A percentile compares a stretch with the other conserved stretches of the same genome.
Conservation (phyloP, 768 basidiomycete genomes). For the Cyclocybe aegerita region DNA sequence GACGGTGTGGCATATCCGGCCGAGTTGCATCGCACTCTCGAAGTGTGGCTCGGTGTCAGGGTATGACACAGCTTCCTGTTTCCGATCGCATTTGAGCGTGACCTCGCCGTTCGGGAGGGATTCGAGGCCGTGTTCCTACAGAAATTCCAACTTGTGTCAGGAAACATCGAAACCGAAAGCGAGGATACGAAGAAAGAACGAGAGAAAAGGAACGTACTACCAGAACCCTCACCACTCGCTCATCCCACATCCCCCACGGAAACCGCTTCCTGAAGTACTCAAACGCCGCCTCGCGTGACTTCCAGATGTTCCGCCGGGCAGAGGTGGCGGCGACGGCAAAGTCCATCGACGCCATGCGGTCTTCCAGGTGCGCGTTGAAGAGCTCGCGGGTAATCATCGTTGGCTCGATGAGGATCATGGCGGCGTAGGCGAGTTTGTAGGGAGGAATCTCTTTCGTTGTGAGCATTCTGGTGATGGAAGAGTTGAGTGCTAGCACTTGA, state of each 20-base stretch:
- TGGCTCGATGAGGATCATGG: slow-evolving; percentile 46
- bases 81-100: slow-evolving; percentile 41
- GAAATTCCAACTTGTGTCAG: neutral
- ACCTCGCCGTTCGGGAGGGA: slow-evolving; percentile 26
- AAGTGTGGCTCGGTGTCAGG: slow-evolving; percentile 44
- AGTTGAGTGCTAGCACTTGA: neutral
- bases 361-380: slow-evolving; percentile 34
- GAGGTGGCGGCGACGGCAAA: slow-evolving; percentile 35
- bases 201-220: slow-evolving; percentile 28
- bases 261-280: slow-evolving; percentile 39
- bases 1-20: slow-evolving; percentile 29
- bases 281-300: slow-evolving; percentile 37
- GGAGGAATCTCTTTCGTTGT: slow-evolving; percentile 32
- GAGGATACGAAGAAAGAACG: neutral
- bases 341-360: slow-evolving; percentile 36
- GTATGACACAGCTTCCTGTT: slow-evolving; percentile 46
- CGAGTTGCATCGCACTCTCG: slow-evolving; percentile 34
- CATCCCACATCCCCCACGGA: slow-evolving; percentile 50
- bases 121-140: slow-evolving; percentile 36
- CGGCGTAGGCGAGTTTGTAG: slow-evolving; percentile 25
- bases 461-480: slow-evolving; percentile 29
- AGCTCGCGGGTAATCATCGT: slow-evolving; percentile 38
- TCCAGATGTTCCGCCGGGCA: slow-evolving; percentile 39
- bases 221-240: slow-evolving; percentile 34
- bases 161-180: neutral